Base-by-base conservation (phyloP, 2,329 filamentous ascomycete species). In the Paraphoma sp. region DNA sequence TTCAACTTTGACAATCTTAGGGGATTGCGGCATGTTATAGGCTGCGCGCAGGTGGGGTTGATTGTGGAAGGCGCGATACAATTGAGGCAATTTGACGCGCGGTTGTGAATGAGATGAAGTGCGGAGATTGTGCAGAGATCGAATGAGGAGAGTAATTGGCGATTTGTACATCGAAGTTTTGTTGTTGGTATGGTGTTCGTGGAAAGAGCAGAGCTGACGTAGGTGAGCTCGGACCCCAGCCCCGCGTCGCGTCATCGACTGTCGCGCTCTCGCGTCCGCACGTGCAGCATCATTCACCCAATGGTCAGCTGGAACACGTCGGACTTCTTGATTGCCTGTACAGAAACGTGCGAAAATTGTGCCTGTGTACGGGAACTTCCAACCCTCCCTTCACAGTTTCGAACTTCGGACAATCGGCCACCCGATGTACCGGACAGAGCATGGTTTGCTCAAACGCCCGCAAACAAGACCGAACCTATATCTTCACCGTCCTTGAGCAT, bases 1-100 rank as follows among this genome's bases (percentile, higher is more conserved):
- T 11, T 81, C 77, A 52, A 84, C 67, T 17, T 68, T 61, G 38
- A 63, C 63, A 44, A 76, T 67, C 53, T 73, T 71, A 14, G 74
- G 64, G 14, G 60, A 49, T 53, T 63, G 58, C 7, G 72, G 68
- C 72, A 74, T 76, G 58, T 72, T 69, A 69, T 70, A 71, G 53
- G 70, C 68, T 53, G 69, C 63, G 29, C 6, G 38, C 45, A 51
- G 52, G 43, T 33, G 56, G 17, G 42, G 45, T 7, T 44, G 29
- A n/a, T 41, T 58, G 56, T 64, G 59, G 41, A 73, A 65, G 53
- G 50, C 30, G 52, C 59, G 54, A 10, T 36, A 5, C 6, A 23
- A 45, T 31, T 23, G 38, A 18, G 2, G 33, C 7, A 16, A 1
- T 48, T 46, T 28, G 43, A 18, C 6, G 42, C 3, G 30, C 23